Conservation (phyloP, 1,139 yeast species). For the Yamadazyma sp. region DNA sequence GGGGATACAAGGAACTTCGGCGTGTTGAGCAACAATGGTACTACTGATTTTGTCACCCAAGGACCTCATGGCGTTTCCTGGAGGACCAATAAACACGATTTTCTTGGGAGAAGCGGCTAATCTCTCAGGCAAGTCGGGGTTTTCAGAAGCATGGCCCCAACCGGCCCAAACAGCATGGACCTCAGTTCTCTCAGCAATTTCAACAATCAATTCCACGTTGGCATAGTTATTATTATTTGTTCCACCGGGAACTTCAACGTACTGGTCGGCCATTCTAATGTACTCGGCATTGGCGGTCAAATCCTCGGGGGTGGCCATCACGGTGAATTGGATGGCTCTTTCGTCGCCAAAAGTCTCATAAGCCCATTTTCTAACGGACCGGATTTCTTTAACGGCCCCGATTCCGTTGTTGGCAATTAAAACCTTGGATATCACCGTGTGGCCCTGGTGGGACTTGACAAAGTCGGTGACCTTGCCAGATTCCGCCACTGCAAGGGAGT, state of each 20-base stretch:
- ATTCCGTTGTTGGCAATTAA: conserved; percentile 98
- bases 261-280: conserved; percentile 98
- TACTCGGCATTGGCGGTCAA: conserved; percentile 95
- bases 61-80: conserved; percentile 98
- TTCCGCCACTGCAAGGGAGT: conserved; percentile 72
- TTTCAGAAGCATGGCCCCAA: conserved; percentile 99
- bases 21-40: conserved; percentile 98
- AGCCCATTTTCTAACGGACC: conserved; percentile 98
- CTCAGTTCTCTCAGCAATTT: conserved; percentile 92
- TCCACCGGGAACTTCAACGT: conserved; percentile 98
- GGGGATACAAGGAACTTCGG: conserved; percentile 96
- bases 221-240: conserved; percentile 98
- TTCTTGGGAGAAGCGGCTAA: conserved; percentile 87
- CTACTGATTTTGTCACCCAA: conserved; percentile 96
- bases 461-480: conserved; percentile 76
- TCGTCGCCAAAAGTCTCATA: conserved; percentile 97
- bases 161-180: conserved; percentile 99
- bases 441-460: conserved; percentile 86
- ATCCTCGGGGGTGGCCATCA: conserved; percentile 99
- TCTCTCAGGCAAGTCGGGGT: conserved; percentile 90
- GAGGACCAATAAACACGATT: conserved; percentile 92
- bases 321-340: conserved; percentile 88
- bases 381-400: conserved; percentile 97
- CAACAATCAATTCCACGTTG: conserved; percentile 94
- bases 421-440: conserved; percentile 86